These are phyloP conservation scores for Psilocybe tampanensis DNA, from an alignment of 768 basidiomycete species.

Conservation along the genomic window DNA sequence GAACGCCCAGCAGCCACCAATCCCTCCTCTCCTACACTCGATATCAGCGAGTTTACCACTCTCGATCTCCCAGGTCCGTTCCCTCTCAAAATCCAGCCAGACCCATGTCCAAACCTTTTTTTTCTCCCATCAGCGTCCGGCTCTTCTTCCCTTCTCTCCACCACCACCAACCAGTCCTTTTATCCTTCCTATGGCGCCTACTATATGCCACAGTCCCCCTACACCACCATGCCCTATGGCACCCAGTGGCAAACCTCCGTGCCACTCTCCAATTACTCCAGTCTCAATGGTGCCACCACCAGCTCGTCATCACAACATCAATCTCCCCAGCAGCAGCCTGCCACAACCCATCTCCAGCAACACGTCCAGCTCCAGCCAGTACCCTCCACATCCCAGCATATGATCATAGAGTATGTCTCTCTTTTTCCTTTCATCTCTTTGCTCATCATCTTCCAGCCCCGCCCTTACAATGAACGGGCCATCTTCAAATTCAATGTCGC, in stretches of 20 bases:
- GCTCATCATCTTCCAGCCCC: slow-evolving; percentile 46
- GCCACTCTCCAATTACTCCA: slow-evolving; percentile 77
- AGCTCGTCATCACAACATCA: slow-evolving; percentile 28
- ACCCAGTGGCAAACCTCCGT: slow-evolving; percentile 47
- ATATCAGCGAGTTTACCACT: slow-evolving; percentile 44
- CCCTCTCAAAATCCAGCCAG: background rate
- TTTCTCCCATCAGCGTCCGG: slow-evolving; percentile 23
- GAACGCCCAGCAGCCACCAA: slow-evolving; percentile 35
- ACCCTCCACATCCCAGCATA: slow-evolving; percentile 36
- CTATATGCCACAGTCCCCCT: slow-evolving; percentile 40
- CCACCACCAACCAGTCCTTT: slow-evolving; percentile 33
- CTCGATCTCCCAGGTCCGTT: slow-evolving; percentile 47
- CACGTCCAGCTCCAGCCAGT: slow-evolving; percentile 27
- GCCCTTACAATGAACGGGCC: slow-evolving; percentile 58
- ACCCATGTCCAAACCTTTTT: slow-evolving; percentile 1
- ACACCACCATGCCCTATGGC: slow-evolving; percentile 59
- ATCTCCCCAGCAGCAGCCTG: slow-evolving; percentile 22
- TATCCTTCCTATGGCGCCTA: slow-evolving; percentile 45
- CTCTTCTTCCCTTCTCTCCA: slow-evolving; percentile 10
- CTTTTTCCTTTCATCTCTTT: slow-evolving; percentile 9
- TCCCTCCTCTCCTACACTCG: slow-evolving; percentile 31
- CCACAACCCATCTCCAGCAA: slow-evolving; percentile 19
- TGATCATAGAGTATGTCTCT: slow-evolving; percentile 72
- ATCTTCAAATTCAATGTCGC: slow-evolving; percentile 40
- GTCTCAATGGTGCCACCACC: slow-evolving; percentile 74